A percentile compares a stretch with the other conserved stretches of the same genome.
Evolutionary conservation across 192 early-diverging fungal species (phyloP).

Genomic region (Entomortierella lignicola): DNA sequence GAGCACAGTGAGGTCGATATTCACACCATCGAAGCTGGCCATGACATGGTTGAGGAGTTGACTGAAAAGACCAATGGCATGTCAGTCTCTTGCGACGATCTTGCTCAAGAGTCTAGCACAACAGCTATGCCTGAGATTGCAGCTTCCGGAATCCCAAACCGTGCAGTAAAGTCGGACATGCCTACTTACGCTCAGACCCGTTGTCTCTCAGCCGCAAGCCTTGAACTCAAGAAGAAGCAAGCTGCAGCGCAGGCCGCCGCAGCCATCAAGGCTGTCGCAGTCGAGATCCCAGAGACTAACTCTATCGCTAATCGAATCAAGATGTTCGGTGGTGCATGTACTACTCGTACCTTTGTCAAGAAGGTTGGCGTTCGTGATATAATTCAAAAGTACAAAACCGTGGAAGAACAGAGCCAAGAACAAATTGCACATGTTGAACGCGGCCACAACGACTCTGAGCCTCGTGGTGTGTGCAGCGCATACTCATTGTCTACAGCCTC

Average conservation of each 20-base stretch:
- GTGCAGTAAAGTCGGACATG: constrained; percentile 7
- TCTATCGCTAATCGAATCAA: constrained; percentile 40
- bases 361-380: constrained; percentile 31
- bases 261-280: constrained; percentile 22
- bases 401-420: constrained; percentile 31
- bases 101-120: not conserved
- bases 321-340: constrained; percentile 38
- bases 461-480: constrained; percentile 28
- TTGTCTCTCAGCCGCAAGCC: constrained; percentile 20
- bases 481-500: constrained; percentile 45
- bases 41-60: not conserved
- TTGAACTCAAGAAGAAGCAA: constrained; percentile 51
- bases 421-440: constrained; percentile 41
- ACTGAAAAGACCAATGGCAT: not conserved
- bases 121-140: not conserved
- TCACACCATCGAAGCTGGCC: not conserved
- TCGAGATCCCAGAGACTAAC: constrained; percentile 35
- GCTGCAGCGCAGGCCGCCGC: constrained; percentile 20
- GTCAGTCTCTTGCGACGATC: not conserved
- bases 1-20: not conserved
- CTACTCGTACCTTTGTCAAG: not conserved
- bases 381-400: constrained; percentile 31
- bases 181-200: constrained; percentile 10
- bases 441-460: constrained; percentile 20
- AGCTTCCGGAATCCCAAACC: constrained; percentile 12